phyloP scores from a whole-genome alignment of 495 filamentous ascomycete genomes.

The Cudoniella acicularis region DNA sequence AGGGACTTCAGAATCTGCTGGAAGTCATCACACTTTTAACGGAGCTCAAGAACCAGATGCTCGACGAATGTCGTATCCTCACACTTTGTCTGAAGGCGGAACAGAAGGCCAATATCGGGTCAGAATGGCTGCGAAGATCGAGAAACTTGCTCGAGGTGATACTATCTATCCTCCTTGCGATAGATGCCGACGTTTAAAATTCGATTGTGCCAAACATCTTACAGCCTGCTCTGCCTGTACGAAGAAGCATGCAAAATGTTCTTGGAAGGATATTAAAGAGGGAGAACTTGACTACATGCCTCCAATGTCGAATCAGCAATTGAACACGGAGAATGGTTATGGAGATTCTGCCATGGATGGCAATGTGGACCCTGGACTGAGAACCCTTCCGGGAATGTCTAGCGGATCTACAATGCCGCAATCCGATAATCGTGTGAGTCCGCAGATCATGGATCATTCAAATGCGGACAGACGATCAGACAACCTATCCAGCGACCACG shows the following conservation, averaged over 20 bases:
- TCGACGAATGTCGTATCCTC: constrained; percentile 14
- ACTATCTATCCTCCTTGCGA: constrained; percentile 76
- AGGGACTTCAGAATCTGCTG: neutral
- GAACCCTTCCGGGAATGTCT: neutral
- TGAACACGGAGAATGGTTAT: constrained; percentile 3
- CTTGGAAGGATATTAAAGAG: constrained; percentile 72
- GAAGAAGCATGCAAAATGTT: constrained; percentile 82
- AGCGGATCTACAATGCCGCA: neutral
- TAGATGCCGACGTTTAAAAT: constrained; percentile 72
- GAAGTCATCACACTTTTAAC: constrained; percentile 3
- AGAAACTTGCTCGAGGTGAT: constrained; percentile 68
- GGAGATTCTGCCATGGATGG: neutral
- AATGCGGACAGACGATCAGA: constrained; percentile 2
- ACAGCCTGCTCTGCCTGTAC: constrained; percentile 85
- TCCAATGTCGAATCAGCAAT: neutral
- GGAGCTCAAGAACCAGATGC: neutral
- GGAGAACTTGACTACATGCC: constrained; percentile 51
- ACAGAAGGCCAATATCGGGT: constrained; percentile 43
- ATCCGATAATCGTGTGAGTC: neutral
- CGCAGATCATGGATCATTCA: neutral
- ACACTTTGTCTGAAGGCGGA: constrained; percentile 15
- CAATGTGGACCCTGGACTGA: neutral
- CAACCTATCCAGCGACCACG: constrained; percentile 7
- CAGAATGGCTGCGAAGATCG: constrained; percentile 70
- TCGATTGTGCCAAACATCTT: constrained; percentile 79